Conservation (phyloP, 139 green algal species). For the Tetraselmis striata region DNA sequence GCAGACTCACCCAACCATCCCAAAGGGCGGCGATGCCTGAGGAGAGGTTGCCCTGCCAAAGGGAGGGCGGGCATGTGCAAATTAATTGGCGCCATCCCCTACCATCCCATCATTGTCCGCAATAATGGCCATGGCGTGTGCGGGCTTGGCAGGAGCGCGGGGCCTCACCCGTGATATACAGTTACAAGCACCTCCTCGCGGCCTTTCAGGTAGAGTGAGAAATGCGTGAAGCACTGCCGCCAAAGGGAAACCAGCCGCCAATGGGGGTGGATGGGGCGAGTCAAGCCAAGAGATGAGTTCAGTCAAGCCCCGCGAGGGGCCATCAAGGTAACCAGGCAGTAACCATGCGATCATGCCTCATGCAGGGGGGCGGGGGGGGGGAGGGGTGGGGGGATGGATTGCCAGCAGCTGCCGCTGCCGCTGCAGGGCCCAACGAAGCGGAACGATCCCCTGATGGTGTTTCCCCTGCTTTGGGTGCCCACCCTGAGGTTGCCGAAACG, state of each 20-base stretch:
- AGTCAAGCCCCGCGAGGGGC: too few relatives aligned
- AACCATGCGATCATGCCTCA: too few relatives aligned
- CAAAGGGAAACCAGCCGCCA: background rate
- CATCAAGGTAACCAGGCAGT: too few relatives aligned
- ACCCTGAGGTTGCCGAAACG: conserved; percentile 46
- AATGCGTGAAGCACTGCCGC: conserved; percentile 48
- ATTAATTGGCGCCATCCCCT: too few relatives aligned
- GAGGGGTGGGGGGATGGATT: too few relatives aligned
- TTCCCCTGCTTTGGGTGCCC: too few relatives aligned
- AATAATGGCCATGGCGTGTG: conserved; percentile 9
- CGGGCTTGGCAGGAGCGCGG: background rate
- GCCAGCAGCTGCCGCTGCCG: background rate
- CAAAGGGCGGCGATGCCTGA: background rate
- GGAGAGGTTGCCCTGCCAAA: background rate
- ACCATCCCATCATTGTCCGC: conserved; percentile 20
- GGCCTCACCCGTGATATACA: conserved; percentile 21
- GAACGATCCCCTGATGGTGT: too few relatives aligned
- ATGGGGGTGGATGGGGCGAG: too few relatives aligned
- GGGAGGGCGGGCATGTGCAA: too few relatives aligned
- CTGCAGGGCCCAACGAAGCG: too few relatives aligned
- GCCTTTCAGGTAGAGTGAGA: conserved; percentile 54
- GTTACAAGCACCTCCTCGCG: conserved; percentile 53
- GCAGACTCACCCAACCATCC: background rate
- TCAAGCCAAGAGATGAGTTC: too few relatives aligned
- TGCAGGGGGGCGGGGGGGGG: too few relatives aligned